Conservation (phyloP, 331 rosid genomes). For the Pyracantha coccinea region DNA sequence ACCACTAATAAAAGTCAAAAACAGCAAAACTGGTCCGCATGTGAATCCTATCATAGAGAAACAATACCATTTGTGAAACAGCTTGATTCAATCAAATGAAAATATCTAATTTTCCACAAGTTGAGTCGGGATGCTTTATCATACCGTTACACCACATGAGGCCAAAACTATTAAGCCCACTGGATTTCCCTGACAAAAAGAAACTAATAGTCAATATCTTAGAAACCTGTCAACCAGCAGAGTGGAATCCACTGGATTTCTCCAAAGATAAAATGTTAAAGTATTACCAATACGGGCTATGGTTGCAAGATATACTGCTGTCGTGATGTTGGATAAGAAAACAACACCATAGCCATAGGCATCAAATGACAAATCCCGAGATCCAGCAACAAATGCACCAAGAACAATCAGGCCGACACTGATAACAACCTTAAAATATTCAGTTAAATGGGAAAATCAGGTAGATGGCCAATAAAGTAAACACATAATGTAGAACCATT, state of each 20-base stretch:
- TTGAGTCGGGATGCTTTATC: slow-evolving; percentile 14
- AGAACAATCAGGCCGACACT: slow-evolving; percentile 91
- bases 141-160: slow-evolving; percentile 99
- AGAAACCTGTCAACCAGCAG: slow-evolving; percentile 21
- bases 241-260: slow-evolving; percentile 3
- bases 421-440: slow-evolving; percentile 71
- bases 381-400: slow-evolving; percentile 94
- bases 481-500: background rate
- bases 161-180: slow-evolving; percentile 97
- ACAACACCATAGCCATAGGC: slow-evolving; percentile 78
- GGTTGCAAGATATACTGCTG: slow-evolving; percentile 95
- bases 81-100: background rate
- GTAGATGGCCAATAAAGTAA: slow-evolving; percentile 27
- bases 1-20: slow-evolving; percentile 72
- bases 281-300: slow-evolving; percentile 79
- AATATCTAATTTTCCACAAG: background rate
- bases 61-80: slow-evolving; percentile 7
- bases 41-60: slow-evolving; percentile 43
- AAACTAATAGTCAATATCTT: slow-evolving; percentile 4
- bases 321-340: slow-evolving; percentile 77
- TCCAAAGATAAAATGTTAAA: slow-evolving; percentile 13
- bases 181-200: slow-evolving; percentile 73
- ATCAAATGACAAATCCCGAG: slow-evolving; percentile 90
- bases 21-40: slow-evolving; percentile 68
- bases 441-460: slow-evolving; percentile 67